Evolutionary conservation across 1,284 basidiomycete genomes (phyloP).

Genomic region (Ustilago cynodontis): DNA sequence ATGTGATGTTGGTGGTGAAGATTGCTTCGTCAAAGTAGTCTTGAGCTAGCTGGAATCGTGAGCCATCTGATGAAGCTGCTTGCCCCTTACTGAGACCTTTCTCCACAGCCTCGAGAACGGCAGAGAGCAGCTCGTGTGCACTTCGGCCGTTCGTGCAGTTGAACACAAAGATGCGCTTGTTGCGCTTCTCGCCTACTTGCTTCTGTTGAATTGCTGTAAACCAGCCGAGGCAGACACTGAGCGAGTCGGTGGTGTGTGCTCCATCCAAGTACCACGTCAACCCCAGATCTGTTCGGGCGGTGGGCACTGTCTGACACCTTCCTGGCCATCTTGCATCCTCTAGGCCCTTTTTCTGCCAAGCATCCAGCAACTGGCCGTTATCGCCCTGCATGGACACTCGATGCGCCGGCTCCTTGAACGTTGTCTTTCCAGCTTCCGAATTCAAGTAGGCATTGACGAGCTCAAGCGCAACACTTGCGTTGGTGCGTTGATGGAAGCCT

Average conservation of each 20-base stretch:
- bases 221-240: slow-evolving; percentile 89
- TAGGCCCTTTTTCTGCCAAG: slow-evolving; percentile 77
- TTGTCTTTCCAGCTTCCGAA: slow-evolving; percentile 65
- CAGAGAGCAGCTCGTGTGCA: slow-evolving; percentile 78
- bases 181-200: slow-evolving; percentile 28
- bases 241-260: slow-evolving; percentile 92
- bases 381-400: neutral
- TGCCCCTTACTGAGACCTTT: slow-evolving; percentile 8
- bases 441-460: slow-evolving; percentile 80
- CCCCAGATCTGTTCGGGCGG: slow-evolving; percentile 71
- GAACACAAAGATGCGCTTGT: slow-evolving; percentile 82
- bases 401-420: slow-evolving; percentile 33
- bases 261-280: slow-evolving; percentile 93
- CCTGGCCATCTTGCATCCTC: slow-evolving; percentile 89
- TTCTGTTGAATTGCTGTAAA: slow-evolving; percentile 70
- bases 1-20: slow-evolving; percentile 97
- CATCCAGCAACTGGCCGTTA: slow-evolving; percentile 1
- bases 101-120: slow-evolving; percentile 73
- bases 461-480: slow-evolving; percentile 87
- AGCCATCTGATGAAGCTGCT: neutral
- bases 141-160: slow-evolving; percentile 95
- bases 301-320: slow-evolving; percentile 85
- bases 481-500: slow-evolving; percentile 89
- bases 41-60: slow-evolving; percentile 36
- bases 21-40: slow-evolving; percentile 82